phyloP scores from a whole-genome alignment of 371 early-diverging fungal species.

The Mortierella sp. region DNA sequence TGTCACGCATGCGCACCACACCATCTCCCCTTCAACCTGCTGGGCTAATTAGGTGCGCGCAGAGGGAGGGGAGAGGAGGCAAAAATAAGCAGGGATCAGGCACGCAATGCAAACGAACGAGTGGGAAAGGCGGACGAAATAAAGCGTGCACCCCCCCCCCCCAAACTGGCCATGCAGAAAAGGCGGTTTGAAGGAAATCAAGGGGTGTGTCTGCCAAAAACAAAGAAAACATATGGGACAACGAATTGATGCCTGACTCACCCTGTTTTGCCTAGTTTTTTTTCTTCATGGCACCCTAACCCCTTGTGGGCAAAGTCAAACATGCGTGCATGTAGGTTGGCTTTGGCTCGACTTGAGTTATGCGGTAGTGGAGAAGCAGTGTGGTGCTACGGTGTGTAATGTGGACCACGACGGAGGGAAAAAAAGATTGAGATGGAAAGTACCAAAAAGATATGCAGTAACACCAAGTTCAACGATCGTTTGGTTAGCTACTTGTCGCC shows the following conservation, averaged over 20 bases:
- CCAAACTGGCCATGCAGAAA: background rate
- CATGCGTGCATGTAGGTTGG: background rate
- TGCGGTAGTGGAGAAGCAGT: background rate
- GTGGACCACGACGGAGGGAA: background rate
- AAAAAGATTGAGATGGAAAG: background rate
- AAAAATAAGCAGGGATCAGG: no score
- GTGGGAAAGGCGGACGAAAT: no score
- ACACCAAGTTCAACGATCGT: background rate
- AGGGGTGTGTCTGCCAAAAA: background rate
- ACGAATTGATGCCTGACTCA: background rate
- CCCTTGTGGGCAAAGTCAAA: conserved; percentile 1
- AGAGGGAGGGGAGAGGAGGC: no score
- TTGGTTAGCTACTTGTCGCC: background rate
- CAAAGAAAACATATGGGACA: background rate
- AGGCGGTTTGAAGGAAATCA: background rate
- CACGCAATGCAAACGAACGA: no score
- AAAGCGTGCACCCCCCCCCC: no score
- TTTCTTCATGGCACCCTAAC: background rate
- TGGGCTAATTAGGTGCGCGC: no score
- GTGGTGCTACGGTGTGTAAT: background rate
- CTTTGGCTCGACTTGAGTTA: background rate
- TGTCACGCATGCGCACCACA: no score
- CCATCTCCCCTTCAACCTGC: no score
- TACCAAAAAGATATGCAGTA: background rate
- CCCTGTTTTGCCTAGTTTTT: no score